Evolutionary conservation across 805 yeast genomes (phyloP).

Genomic region (Candida insectalens): DNA sequence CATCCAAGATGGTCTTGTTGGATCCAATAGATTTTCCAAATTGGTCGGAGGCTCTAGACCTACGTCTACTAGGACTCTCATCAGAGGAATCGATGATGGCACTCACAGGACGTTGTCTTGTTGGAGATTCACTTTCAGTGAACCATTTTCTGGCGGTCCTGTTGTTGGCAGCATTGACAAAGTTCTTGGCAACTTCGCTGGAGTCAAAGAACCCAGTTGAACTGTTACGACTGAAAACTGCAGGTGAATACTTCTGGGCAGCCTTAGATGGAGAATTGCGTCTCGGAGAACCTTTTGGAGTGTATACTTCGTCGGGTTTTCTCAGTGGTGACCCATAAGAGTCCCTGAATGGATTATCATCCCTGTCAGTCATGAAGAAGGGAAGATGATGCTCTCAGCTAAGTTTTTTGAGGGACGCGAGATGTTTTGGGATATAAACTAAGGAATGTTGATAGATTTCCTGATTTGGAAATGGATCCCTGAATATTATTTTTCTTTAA

Average conservation of each 20-base stretch:
- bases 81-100: constrained; percentile 39
- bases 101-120: constrained; percentile 41
- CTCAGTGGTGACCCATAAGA: constrained; percentile 20
- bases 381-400: too few relatives aligned
- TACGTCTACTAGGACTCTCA: constrained; percentile 16
- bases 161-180: constrained; percentile 24
- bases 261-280: constrained; percentile 25
- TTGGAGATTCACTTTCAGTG: constrained; percentile 66
- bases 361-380: too few relatives aligned
- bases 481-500: too few relatives aligned
- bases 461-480: too few relatives aligned
- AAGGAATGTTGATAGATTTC: too few relatives aligned
- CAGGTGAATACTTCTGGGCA: constrained; percentile 34
- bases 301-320: constrained; percentile 22
- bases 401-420: too few relatives aligned
- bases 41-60: constrained; percentile 10
- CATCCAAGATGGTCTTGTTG: constrained; percentile 36
- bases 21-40: constrained; percentile 28
- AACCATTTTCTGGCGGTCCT: constrained; percentile 56
- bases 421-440: too few relatives aligned
- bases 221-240: constrained; percentile 23
- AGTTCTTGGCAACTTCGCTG: constrained; percentile 30
- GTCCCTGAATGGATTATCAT: constrained; percentile 17
- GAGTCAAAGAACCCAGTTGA: constrained; percentile 12
- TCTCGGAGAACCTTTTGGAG: constrained; percentile 23